These are phyloP conservation scores for Aristolochia contorta DNA, from an alignment of 164 flowering plant species.

Conservation along the genomic window DNA sequence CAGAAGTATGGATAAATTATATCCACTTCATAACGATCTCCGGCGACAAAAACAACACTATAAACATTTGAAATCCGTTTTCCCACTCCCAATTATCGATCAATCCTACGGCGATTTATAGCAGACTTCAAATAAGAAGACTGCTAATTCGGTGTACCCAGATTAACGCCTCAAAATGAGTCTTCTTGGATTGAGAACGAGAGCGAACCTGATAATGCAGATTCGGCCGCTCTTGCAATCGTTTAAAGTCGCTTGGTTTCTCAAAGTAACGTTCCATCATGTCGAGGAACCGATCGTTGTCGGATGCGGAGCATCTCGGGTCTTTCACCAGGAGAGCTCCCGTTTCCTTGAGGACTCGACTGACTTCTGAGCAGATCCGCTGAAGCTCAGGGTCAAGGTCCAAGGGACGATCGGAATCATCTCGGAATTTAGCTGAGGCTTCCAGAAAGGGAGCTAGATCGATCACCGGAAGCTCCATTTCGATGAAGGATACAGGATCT, in stretches of 20 bases:
- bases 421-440: conserved; percentile 6
- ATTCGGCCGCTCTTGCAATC: conserved; percentile 65
- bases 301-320: conserved; percentile 76
- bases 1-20: no score
- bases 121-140: no score
- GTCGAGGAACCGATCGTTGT: conserved; percentile 86
- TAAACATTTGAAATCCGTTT: no score
- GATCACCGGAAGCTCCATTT: conserved; percentile 55
- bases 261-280: conserved; percentile 95
- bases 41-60: no score
- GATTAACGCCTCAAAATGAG: no score
- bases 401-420: not conserved
- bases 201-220: conserved; percentile 81
- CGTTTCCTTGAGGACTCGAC: conserved; percentile 63
- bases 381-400: conserved; percentile 16
- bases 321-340: conserved; percentile 89
- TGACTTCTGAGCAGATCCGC: conserved; percentile 55
- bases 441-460: conserved; percentile 51
- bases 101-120: no score
- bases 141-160: no score
- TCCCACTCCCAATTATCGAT: no score
- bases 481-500: no score
- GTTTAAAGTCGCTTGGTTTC: conserved; percentile 58
- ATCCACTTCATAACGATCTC: no score
- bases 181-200: not conserved